Conservation (phyloP, 192 early-diverging fungal genomes). For the Chytriomyces sp. region DNA sequence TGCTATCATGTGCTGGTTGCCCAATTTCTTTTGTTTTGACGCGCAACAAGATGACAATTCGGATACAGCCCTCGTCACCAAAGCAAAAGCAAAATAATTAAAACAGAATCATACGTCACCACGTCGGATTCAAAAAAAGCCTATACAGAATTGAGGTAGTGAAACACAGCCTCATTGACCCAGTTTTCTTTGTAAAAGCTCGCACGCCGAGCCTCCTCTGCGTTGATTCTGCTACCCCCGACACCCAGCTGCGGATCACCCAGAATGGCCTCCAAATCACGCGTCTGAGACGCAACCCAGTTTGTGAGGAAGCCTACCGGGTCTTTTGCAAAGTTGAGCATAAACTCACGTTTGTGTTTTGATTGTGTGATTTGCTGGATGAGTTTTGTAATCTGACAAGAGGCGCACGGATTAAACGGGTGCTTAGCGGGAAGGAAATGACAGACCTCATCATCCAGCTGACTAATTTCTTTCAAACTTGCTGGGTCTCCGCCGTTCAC, state of each 20-base stretch:
- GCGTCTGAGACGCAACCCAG: slow-evolving; percentile 91
- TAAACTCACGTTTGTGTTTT: slow-evolving; percentile 90
- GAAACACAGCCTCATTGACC: slow-evolving; percentile 89
- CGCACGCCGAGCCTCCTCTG: slow-evolving; percentile 70
- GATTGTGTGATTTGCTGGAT: slow-evolving; percentile 85
- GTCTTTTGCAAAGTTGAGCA: slow-evolving; percentile 81
- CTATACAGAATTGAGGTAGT: slow-evolving; percentile 66
- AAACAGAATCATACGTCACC: no score
- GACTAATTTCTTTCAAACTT: slow-evolving; percentile 39
- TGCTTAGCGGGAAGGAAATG: not conserved
- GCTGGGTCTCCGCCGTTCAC: slow-evolving; percentile 23
- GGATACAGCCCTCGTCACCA: no score
- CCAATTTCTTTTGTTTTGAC: no score
- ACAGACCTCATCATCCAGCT: slow-evolving; percentile 52
- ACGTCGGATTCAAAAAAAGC: no score
- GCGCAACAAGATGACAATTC: no score
- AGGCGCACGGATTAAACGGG: not conserved
- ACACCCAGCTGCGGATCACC: slow-evolving; percentile 40
- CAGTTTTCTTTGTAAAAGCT: slow-evolving; percentile 76
- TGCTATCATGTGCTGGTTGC: no score
- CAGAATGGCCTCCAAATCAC: slow-evolving; percentile 84
- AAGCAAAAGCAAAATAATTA: no score
- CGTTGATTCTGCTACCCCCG: slow-evolving; percentile 57
- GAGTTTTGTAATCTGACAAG: slow-evolving; percentile 65
- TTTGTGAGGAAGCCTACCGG: slow-evolving; percentile 89